Evolutionary conservation across 129 eudicot genomes (phyloP), one percentile per base, ranked within the genome.

Genomic region (Flaveria sonorensis): DNA sequence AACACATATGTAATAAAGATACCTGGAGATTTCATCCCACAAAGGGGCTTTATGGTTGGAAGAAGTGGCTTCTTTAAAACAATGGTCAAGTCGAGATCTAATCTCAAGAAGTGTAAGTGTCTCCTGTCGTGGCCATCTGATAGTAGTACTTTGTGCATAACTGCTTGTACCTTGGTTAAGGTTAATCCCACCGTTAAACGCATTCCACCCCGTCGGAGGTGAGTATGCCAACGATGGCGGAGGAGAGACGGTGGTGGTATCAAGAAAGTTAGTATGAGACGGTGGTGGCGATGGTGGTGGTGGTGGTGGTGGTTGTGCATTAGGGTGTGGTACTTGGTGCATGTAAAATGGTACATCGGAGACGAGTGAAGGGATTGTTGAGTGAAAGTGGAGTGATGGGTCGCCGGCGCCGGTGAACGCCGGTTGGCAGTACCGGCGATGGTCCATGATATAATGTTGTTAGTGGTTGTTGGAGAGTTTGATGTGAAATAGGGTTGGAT

Each of bases 1-100:
- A 42, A 40, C 56, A 48, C 51, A 3, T 36, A 36, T 15, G 21
- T 40, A 39, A 19, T 13, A 13, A 40, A 61, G 30, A 1, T 42
- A 75, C 98, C 98, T 91, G 36, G 98, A 92, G 78, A 94, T 92
- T 78, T 94, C 97, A 87, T 94, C 97, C 98, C 98, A 94, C 56
- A 94, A 80, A 60, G 97, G 98, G 46, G 97, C 96, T 71, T 94
- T 94, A 66, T 91, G 98, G 71, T 94, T 94, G 1, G 83, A 73
- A 45, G 83, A 80, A 40, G 61, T 80, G 36, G 98, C 97, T 70
- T 94, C 98, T 78, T 89, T 91, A 78, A 94, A 94, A 84, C 89
- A 89, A 70, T 86, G 63, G 57, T 94, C 96, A 50, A 94, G 96
- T 47, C 97, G 84, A 75, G 98, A 94, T 88, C 98, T 85, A 82